Evolutionary conservation across 2,329 filamentous ascomycete genomes (phyloP), one percentile per base, ranked within the genome.

Genomic region (Pyricularia sp.): DNA sequence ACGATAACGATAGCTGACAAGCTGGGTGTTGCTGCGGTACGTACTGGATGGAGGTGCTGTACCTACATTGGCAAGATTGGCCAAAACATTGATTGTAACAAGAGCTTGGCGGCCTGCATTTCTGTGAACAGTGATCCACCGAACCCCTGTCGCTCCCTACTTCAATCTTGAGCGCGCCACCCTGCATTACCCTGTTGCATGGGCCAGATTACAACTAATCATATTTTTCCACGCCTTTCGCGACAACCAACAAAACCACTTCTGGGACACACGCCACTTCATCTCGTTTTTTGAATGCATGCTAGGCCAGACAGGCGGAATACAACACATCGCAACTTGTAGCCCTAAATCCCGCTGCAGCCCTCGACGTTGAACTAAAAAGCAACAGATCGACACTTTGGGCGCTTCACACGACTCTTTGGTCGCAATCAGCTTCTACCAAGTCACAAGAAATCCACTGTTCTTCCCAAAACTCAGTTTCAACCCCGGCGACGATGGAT

Each of bases 401-500:
- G n/a, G 58, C 58, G 58, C 58, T 25, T 26, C 25, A 25, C 25
- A 25, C 25, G 58, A 61, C 58, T 25, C 9, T 10, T 61, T 61
- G 58, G 25, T 61, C 58, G 58, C 58, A 25, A 61, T 61, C 42
- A 55, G 42, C 7, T n/a, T 55, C 42, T 55, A 10, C 42, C 17
- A 55, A 55, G 42, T n/a, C 42, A 55, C 42, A 55, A 55, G 42
- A n/a, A 55, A 55, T 20, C 42, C 17, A 55, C 42, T 55, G 42
- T 55, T 55, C 42, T 20, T n/a, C 20, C 2, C 42, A n/a, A 55
- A 55, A 55, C 42, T 55, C 42, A 55, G 42, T 55, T 55, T 61
- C 58, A 61, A 61, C 58, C 58, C 58, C 33, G 31, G 23, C 63
- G 71, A 71, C 71, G 63, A 97, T 97, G 94, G 93, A 97, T 83